phyloP scores from a whole-genome alignment of 352 stramenopile species.

The Stramenopiles sp. region DNA sequence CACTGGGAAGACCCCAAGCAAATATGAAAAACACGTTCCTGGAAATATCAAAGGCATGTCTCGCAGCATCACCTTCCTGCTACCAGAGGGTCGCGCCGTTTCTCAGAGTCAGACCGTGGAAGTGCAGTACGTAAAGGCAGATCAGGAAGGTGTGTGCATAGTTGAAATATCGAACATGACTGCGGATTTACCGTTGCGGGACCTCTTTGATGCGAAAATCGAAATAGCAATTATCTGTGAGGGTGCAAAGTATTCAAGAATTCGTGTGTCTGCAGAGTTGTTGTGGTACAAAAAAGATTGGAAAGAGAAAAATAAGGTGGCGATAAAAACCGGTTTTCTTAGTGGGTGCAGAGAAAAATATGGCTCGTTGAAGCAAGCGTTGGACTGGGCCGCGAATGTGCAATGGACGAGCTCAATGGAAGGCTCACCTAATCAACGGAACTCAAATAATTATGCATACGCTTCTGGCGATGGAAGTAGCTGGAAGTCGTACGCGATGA shows the following conservation, averaged over 20 bases:
- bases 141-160: neutral
- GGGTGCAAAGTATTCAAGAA: neutral
- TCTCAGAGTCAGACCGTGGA: neutral
- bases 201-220: neutral
- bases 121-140: neutral
- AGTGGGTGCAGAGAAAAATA: neutral
- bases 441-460: too few relatives aligned
- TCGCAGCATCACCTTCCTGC: neutral
- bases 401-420: too few relatives aligned
- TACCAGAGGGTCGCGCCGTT: neutral
- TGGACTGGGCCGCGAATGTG: neutral
- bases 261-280: neutral
- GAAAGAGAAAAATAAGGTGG: neutral
- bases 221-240: neutral
- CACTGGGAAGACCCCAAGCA: neutral
- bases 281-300: neutral
- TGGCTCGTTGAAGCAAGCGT: neutral
- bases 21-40: neutral
- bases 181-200: neutral
- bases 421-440: too few relatives aligned
- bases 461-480: too few relatives aligned
- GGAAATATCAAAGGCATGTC: neutral
- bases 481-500: too few relatives aligned
- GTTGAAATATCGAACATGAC: neutral
- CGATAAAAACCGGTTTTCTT: neutral